phyloP scores from a whole-genome alignment of 169 alveolate genomes.

The Ichthyophthirius multifiliis region DNA sequence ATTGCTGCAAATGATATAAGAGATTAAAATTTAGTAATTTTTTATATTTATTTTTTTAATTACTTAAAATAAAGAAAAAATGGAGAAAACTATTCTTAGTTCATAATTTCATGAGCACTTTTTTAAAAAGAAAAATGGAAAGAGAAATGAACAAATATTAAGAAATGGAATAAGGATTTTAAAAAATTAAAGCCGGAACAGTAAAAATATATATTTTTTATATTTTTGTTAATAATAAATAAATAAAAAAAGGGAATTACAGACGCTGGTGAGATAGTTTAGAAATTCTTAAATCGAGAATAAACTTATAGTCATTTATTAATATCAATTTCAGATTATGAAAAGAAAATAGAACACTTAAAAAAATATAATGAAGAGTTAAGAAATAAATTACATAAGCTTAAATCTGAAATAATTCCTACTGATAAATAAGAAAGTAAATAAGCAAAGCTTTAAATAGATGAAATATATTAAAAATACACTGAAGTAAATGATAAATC shows the following conservation, averaged over 20 bases:
- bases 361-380: slow-evolving; percentile 45
- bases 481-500: background rate
- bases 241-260: slow-evolving; percentile 23
- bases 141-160: slow-evolving; percentile 47
- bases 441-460: background rate
- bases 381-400: slow-evolving; percentile 21
- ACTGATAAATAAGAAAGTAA: slow-evolving; percentile 15
- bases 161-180: slow-evolving; percentile 51
- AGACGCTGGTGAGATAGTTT: slow-evolving; percentile 59
- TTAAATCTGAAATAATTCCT: slow-evolving; percentile 19
- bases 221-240: background rate
- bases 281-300: slow-evolving; percentile 56
- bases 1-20: slow-evolving; percentile 66
- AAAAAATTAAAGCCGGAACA: slow-evolving; percentile 56
- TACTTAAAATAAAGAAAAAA: background rate
- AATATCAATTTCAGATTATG: slow-evolving; percentile 57
- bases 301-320: slow-evolving; percentile 50
- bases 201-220: background rate
- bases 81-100: slow-evolving; percentile 57
- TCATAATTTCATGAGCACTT: slow-evolving; percentile 45
- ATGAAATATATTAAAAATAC: background rate
- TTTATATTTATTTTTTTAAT: background rate
- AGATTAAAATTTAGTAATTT: slow-evolving; percentile 34
- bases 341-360: slow-evolving; percentile 42
- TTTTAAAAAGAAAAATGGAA: slow-evolving; percentile 55